Percentiles rank a stretch among this genome's conserved stretches.
Evolutionary conservation across 1,284 basidiomycete genomes (phyloP).

Genomic region (Malassezia japonica): DNA sequence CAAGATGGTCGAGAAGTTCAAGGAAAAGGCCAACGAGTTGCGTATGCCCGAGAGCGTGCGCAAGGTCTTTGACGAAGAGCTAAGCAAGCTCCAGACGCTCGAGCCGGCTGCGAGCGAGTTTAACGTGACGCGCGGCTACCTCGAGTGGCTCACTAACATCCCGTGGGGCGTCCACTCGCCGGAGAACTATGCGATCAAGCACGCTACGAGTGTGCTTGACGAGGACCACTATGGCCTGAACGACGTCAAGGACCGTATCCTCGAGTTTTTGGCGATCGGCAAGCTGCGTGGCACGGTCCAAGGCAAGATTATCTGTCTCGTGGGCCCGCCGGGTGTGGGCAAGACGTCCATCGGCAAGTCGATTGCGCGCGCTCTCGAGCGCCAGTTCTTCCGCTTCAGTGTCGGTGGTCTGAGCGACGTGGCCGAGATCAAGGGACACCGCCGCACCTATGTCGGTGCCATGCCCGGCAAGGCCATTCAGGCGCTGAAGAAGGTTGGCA

Average conservation of each 20-base stretch:
- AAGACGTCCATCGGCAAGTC: slow-evolving; percentile 81
- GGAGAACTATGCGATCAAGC: slow-evolving; percentile 82
- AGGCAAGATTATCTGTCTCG: slow-evolving; percentile 94
- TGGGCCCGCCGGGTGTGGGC: slow-evolving; percentile 92
- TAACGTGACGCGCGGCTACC: slow-evolving; percentile 61
- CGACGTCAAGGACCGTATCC: slow-evolving; percentile 88
- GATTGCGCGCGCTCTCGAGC: slow-evolving; percentile 73
- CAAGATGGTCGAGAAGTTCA: slow-evolving; percentile 91
- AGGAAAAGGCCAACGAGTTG: slow-evolving; percentile 70
- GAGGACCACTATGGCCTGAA: slow-evolving; percentile 94
- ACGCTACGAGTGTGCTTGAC: slow-evolving; percentile 76
- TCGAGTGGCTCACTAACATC: slow-evolving; percentile 60
- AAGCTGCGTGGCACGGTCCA: slow-evolving; percentile 93
- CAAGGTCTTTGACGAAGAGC: slow-evolving; percentile 94
- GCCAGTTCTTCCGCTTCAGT: slow-evolving; percentile 90
- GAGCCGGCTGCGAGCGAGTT: slow-evolving; percentile 77
- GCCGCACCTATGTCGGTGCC: slow-evolving; percentile 81
- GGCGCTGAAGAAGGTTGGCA: slow-evolving; percentile 88
- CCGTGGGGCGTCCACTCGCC: slow-evolving; percentile 93
- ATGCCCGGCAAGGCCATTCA: slow-evolving; percentile 97
- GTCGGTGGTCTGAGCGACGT: slow-evolving; percentile 95
- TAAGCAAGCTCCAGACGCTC: slow-evolving; percentile 79
- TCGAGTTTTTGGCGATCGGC: slow-evolving; percentile 95
- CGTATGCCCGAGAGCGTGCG: slow-evolving; percentile 87
- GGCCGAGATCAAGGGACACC: slow-evolving; percentile 96